Conservation (phyloP, 345 rosid genomes). For the Kernera saxatilis region DNA sequence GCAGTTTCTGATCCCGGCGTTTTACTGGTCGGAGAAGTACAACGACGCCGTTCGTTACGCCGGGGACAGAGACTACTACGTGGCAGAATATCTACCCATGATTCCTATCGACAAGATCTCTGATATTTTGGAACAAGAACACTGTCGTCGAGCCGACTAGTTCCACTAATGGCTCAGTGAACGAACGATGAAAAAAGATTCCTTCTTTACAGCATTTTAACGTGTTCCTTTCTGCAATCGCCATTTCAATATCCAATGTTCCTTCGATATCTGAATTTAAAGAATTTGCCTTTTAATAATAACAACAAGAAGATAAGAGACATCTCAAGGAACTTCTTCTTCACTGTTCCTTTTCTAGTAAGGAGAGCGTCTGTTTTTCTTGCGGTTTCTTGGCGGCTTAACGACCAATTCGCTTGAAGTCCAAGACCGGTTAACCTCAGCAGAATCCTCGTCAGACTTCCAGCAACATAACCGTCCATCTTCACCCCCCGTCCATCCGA, state of each 20-base stretch:
- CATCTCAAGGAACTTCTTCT: not conserved
- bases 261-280: not conserved
- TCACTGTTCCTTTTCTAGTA: conserved; percentile 30
- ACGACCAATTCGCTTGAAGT: conserved; percentile 51
- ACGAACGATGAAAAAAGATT: not conserved
- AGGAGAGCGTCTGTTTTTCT: conserved; percentile 55
- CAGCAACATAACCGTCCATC: conserved; percentile 94
- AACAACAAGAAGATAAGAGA: not conserved
- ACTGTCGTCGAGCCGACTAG: conserved; percentile 2
- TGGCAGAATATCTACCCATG: conserved; percentile 47
- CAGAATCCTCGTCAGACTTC: conserved; percentile 54
- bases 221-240: not conserved
- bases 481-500: conserved; percentile 95
- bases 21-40: conserved; percentile 67
- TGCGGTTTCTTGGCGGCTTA: conserved; percentile 38
- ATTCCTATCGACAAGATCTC: conserved; percentile 57
- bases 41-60: conserved; percentile 40
- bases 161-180: not conserved
- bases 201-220: not conserved
- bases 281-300: not conserved
- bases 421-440: conserved; percentile 56
- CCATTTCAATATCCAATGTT: not conserved
- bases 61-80: conserved; percentile 41
- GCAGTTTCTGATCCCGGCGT: conserved; percentile 47
- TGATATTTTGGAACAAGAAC: conserved; percentile 37